Percentiles rank a stretch among this genome's conserved stretches.
Evolutionary conservation across 2,329 filamentous ascomycete genomes (phyloP).

Genomic region (Thermoascus crustaceus): DNA sequence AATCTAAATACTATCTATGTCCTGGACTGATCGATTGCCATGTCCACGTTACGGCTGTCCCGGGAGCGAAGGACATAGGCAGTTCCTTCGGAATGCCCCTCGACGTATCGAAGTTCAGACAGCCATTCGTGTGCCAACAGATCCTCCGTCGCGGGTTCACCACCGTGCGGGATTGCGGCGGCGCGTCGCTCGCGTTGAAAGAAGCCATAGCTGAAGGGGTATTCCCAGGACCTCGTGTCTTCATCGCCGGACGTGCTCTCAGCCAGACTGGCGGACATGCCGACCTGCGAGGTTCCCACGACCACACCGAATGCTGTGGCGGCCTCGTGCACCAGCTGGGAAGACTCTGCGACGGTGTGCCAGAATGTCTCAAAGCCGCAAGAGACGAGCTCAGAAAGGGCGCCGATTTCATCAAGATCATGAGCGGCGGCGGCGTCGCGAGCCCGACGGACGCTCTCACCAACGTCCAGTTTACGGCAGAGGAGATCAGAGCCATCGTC

Average conservation of each 20-base stretch:
- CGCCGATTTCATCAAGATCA: constrained; percentile 56
- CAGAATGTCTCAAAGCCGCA: constrained; percentile 45
- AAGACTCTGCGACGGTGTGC: constrained; percentile 46
- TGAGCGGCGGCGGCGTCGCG: constrained; percentile 50
- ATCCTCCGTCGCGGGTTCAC: constrained; percentile 54
- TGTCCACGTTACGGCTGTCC: constrained; percentile 42
- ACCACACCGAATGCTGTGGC: constrained; percentile 38
- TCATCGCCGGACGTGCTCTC: constrained; percentile 47
- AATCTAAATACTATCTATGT: constrained; percentile 39
- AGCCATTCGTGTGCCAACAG: constrained; percentile 20
- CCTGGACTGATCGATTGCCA: constrained; percentile 48
- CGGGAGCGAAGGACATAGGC: constrained; percentile 25
- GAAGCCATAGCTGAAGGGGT: constrained; percentile 50
- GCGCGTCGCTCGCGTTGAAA: constrained; percentile 44
- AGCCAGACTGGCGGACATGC: constrained; percentile 53
- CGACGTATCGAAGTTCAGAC: constrained; percentile 3
- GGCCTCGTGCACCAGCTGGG: constrained; percentile 32
- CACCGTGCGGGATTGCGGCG: constrained; percentile 50
- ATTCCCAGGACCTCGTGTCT: constrained; percentile 48
- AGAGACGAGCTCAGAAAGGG: constrained; percentile 50
- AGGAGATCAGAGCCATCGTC: constrained; percentile 49
- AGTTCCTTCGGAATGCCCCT: constrained; percentile 10
- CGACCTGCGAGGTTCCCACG: constrained; percentile 41
- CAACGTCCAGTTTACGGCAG: constrained; percentile 48
- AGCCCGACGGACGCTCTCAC: constrained; percentile 48